Conservation (phyloP, 805 yeast genomes). For the Kodamaea laetipori region DNA sequence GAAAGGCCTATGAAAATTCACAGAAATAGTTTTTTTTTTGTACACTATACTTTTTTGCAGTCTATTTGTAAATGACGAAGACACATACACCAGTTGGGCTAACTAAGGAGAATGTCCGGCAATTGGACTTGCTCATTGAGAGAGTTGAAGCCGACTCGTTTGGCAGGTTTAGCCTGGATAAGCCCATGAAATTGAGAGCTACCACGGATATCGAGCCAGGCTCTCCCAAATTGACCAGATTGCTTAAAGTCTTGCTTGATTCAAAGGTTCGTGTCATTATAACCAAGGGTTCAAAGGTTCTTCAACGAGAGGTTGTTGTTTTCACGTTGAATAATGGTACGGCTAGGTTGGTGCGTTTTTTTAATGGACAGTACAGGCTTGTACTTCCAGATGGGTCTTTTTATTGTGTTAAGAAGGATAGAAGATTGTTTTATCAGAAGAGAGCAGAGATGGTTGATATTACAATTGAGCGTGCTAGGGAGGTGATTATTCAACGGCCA, state of each 20-base stretch:
- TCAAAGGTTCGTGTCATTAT: neutral
- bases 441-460: neutral
- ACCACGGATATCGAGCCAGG: neutral
- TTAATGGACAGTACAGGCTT: neutral
- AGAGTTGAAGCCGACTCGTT: neutral
- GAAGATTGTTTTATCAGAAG: neutral
- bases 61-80: neutral
- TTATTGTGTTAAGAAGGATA: neutral
- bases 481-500: neutral
- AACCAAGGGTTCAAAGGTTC: neutral
- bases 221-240: neutral
- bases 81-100: slow-evolving; percentile 2
- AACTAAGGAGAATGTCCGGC: neutral
- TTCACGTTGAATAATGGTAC: neutral
- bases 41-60: neutral
- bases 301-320: neutral
- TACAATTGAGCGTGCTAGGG: neutral
- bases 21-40: neutral
- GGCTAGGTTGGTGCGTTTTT: neutral
- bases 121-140: neutral
- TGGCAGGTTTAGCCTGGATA: neutral
- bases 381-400: slow-evolving; percentile 1
- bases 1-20: neutral
- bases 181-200: neutral
- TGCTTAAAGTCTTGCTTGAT: neutral